Percentiles rank a stretch among this genome's conserved stretches.
Conservation (phyloP, 768 basidiomycete species). For the Tulasnella sp. region DNA sequence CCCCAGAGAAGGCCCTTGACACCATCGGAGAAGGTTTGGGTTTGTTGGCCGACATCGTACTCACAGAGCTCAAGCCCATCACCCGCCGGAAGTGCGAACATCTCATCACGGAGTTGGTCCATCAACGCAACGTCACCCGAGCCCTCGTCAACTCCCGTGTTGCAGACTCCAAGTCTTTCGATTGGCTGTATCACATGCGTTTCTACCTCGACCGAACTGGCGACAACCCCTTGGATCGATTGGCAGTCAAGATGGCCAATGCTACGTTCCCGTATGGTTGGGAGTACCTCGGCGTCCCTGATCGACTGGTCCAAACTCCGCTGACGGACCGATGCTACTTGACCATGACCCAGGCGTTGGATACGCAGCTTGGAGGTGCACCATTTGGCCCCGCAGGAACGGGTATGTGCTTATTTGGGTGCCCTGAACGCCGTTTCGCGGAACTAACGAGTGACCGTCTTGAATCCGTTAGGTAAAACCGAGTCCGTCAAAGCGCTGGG, state of each 20-base stretch:
- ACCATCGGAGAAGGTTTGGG: conserved; percentile 81
- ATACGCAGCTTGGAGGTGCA: conserved; percentile 91
- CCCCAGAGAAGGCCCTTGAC: conserved; percentile 63
- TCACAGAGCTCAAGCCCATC: conserved; percentile 80
- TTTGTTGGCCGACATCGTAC: conserved; percentile 92
- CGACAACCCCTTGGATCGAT: conserved; percentile 74
- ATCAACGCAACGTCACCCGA: conserved; percentile 93
- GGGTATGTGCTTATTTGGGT: conserved; percentile 44
- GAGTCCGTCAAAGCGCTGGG: conserved; percentile 99
- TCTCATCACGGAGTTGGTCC: conserved; percentile 96
- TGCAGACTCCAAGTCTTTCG: conserved; percentile 65
- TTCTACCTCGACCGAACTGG: conserved; percentile 77
- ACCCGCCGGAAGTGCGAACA: conserved; percentile 99
- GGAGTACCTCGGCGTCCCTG: conserved; percentile 97
- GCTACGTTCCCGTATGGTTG: conserved; percentile 94
- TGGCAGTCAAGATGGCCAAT: conserved; percentile 81
- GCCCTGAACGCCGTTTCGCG: not conserved
- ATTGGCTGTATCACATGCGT: conserved; percentile 98
- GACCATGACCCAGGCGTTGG: conserved; percentile 91
- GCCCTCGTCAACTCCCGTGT: conserved; percentile 64
- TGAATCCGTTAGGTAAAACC: conserved; percentile 69
- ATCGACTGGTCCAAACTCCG: conserved; percentile 95
- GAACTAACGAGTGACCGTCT: not conserved
- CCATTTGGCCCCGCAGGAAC: conserved; percentile 99
- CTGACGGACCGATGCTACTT: conserved; percentile 96